Evolutionary conservation across 306 rosid genomes (phyloP), one percentile per base, ranked within the genome.

Genomic region (Trifolium dubium): DNA sequence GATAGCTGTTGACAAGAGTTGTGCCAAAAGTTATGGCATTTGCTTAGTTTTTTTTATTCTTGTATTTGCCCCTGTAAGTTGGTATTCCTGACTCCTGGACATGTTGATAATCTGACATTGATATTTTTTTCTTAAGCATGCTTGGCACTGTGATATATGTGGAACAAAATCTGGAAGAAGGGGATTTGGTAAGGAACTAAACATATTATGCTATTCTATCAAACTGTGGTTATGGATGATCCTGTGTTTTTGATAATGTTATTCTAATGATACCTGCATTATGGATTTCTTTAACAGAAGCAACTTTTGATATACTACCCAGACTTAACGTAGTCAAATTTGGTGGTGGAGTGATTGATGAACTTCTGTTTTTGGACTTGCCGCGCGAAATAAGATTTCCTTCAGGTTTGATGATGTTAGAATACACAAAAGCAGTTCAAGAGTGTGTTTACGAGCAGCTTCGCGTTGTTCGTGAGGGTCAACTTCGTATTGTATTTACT

Each of bases 391-490:
- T 14, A 54, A 86, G 92, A 81, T 89, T 85, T 83, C 29, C 89
- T 19, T 88, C 97, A 60, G 97, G 98, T 65, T 30, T 78, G 15
- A 90, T 95, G 99, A 81, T 88, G 93, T 73, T 95, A 87, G 99
- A 95, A 76, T 95, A 88, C 81, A 88, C 83, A 44, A 95, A 95
- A 83, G 98, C 96, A 11, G 95, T 95, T 76, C 96, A 95, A 85
- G 99, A 92, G 82, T 88, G 98, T 59, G 93, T 95, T 29, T 90
- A 95, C 17, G 98, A 95, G 87, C 99, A 95, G 65, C 97, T 92
- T 74, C 99, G 98, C 32, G 98, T 95, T 83, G 90, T 90, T 80
- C 99, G 96, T 6, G 99, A 92, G 86, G 99, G 99, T 78, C 98
- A 86, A 73, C 99, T 95, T 76, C 99, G 98, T 14, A 84, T 95